Base-by-base conservation (phyloP, 768 basidiomycete species). In the Tulasnella sp. region DNA sequence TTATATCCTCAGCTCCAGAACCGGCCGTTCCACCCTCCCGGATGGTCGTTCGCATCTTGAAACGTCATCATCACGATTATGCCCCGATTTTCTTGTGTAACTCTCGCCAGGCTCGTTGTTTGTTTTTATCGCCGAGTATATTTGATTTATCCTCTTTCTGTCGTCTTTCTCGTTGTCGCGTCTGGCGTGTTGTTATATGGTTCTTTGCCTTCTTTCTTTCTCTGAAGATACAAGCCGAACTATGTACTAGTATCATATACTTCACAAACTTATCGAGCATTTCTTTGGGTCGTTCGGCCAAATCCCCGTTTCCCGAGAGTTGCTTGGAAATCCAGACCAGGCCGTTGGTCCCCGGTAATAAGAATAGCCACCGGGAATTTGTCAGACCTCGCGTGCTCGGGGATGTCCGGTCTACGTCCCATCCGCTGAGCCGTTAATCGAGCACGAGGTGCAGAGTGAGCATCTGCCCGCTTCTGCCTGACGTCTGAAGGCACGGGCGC, bases 91-190 rank as follows among this genome's bases (percentile, higher is more conserved):
- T 48, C 31, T 77, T 50, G 44, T 77, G 76, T 77, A 40, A 24
- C 11, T 58, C 37, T 42, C 76, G n/a, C 31, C 58, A 31, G n/a
- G n/a, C 58, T 77, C 18, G 46, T 54, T 48, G 44, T 77, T 31
- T 50, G 31, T 48, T 60, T 40, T 77, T 73, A 37, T 44, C 72
- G 31, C 24, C 76, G 28, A 22, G 46, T 50, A 77, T 77, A 40
- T 54, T 77, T 77, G 76, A 77, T 54, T 77, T 77, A 77, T 77
- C 76, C 58, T 44, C 46, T 77, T 58, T 54, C 54, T 28, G 18
- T 44, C 75, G 22, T 72, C 31, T 72, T 37, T 73, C 22, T 73
- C 54, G n/a, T 54, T 54, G 54, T 54, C 24, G 54, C 16, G 50
- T 50, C 50, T 24, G 22, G 50, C 54, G 54, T 54, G 22, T 22